Evolutionary conservation across 768 basidiomycete species (phyloP).

Genomic region (Gloeopeniophorella convolvens): DNA sequence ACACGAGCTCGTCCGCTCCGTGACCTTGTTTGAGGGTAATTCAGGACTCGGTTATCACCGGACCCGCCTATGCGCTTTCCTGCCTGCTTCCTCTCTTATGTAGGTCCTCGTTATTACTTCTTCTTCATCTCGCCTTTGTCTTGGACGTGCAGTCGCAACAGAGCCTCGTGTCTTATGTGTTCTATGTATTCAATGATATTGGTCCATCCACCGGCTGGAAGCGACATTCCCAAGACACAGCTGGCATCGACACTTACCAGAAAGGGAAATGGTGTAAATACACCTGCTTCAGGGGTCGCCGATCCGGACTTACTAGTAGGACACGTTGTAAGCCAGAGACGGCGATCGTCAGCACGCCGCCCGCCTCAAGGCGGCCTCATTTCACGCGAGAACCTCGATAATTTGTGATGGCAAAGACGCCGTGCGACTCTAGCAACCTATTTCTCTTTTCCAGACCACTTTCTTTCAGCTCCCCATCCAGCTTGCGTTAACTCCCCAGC

Average conservation of each 20-base stretch:
- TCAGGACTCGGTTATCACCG: conserved; percentile 1
- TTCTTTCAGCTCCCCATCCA: not conserved
- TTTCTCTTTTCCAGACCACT: not conserved
- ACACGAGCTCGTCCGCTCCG: not conserved
- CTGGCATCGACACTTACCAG: too few species aligned
- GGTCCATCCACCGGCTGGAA: too few species aligned
- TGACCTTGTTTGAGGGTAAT: not conserved
- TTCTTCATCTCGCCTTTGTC: conserved; percentile 3
- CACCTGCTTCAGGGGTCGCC: too few species aligned
- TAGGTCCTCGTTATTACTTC: conserved; percentile 3
- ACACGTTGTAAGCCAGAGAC: too few species aligned
- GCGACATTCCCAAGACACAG: too few species aligned
- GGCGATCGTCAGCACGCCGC: too few species aligned
- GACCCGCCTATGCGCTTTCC: conserved; percentile 12
- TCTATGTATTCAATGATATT: too few species aligned
- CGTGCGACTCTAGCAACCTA: too few species aligned
- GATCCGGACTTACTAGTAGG: too few species aligned
- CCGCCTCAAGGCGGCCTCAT: conserved; percentile 10
- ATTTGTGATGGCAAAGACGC: too few species aligned
- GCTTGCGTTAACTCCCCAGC: not conserved
- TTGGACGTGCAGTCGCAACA: conserved; percentile 2
- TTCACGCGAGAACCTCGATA: not conserved
- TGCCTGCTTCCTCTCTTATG: conserved; percentile 10
- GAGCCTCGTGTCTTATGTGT: not conserved
- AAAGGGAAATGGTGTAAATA: too few species aligned